These are phyloP conservation scores for Monilinia aucupariae DNA, from an alignment of 2,329 filamentous ascomycete species.

Conservation along the genomic window DNA sequence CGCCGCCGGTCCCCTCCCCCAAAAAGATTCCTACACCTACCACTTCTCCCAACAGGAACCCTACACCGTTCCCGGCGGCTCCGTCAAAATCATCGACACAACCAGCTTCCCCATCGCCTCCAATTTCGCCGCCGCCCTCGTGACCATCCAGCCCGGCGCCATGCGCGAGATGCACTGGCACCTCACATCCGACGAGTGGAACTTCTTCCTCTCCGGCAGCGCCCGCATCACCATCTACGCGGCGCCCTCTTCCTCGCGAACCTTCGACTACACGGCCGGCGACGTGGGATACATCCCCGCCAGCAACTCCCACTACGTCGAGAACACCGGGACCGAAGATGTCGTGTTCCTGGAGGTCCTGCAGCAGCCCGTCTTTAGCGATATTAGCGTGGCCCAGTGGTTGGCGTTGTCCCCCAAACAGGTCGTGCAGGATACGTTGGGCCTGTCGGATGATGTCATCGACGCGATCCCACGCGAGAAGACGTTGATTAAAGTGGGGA, in stretches of 20 bases:
- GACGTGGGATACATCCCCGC: constrained; percentile 56
- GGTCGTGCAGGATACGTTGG: constrained; percentile 30
- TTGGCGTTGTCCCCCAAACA: constrained; percentile 41
- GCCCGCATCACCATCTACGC: constrained; percentile 16
- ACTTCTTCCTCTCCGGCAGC: constrained; percentile 15
- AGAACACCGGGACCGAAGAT: constrained; percentile 54
- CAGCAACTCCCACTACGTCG: constrained; percentile 52
- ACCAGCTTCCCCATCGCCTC: constrained; percentile 51
- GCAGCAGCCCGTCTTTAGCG: constrained; percentile 40
- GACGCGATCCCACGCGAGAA: constrained; percentile 40
- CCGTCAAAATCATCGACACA: constrained; percentile 55
- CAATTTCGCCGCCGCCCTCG: constrained; percentile 51
- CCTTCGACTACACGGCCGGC: constrained; percentile 40
- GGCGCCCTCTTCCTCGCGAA: constrained; percentile 36
- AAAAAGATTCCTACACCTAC: constrained; percentile 42
- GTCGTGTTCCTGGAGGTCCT: constrained; percentile 56
- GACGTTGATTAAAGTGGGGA: constrained; percentile 41
- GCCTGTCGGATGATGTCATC: constrained; percentile 37
- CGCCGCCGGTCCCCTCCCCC: constrained; percentile 38
- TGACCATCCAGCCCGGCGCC: constrained; percentile 55
- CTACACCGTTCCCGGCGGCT: constrained; percentile 49
- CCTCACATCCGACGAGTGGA: constrained; percentile 33
- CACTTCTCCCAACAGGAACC: constrained; percentile 44
- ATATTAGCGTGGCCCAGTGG: constrained; percentile 55
- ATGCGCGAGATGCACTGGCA: constrained; percentile 64